Conservation (phyloP, 345 rosid genomes). For the Anacardium occidentale region DNA sequence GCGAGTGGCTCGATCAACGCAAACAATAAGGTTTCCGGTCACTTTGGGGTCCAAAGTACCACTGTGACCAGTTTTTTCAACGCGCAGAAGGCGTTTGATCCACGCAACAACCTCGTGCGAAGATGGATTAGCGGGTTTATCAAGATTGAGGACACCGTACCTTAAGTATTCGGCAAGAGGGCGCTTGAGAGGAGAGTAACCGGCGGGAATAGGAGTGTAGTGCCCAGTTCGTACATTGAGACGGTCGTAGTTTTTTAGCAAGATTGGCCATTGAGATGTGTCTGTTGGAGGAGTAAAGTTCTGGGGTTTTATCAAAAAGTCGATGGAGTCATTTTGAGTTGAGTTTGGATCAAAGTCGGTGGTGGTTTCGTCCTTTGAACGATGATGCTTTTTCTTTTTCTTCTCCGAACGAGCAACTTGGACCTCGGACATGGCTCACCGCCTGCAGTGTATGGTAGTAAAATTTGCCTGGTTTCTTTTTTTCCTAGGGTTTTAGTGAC, state of each 20-base stretch:
- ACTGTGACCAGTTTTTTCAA: conserved; percentile 83
- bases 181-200: conserved; percentile 84
- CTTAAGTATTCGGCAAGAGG: conserved; percentile 70
- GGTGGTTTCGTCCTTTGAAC: conserved; percentile 10
- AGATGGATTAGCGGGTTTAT: conserved; percentile 87
- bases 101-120: conserved; percentile 94
- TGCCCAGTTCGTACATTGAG: conserved; percentile 95
- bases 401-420: conserved; percentile 54
- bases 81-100: conserved; percentile 82
- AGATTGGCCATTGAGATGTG: conserved; percentile 88
- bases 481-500: neutral
- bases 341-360: conserved; percentile 11
- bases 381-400: conserved; percentile 35
- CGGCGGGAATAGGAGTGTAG: conserved; percentile 77
- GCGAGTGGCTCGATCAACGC: conserved; percentile 84
- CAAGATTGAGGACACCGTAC: conserved; percentile 79
- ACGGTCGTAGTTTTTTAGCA: conserved; percentile 75
- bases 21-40: conserved; percentile 83
- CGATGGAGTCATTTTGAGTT: conserved; percentile 17
- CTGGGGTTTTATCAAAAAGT: conserved; percentile 82
- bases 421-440: conserved; percentile 52
- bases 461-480: neutral
- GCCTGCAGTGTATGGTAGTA: neutral
- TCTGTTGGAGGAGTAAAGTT: conserved; percentile 60
- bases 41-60: conserved; percentile 94